These are phyloP conservation scores for Thielaviopsis populi DNA, from an alignment of 2,329 filamentous ascomycete genomes.

Conservation along the genomic window DNA sequence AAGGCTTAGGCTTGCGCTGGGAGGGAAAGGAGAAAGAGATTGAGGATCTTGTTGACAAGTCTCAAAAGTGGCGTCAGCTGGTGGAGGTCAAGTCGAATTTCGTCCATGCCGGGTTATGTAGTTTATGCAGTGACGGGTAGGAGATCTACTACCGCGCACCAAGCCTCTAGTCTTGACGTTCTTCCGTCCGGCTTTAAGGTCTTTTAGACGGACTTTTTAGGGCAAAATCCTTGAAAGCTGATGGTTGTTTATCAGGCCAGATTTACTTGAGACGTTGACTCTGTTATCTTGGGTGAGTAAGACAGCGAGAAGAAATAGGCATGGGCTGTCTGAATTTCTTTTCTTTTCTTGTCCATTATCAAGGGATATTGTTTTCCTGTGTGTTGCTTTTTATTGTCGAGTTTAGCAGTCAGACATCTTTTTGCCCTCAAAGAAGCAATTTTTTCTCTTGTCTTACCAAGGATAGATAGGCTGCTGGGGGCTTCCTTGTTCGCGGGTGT, in stretches of 20 bases:
- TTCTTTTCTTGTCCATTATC: not conserved
- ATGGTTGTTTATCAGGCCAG: not conserved
- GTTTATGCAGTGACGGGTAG: not conserved
- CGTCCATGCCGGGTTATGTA: not conserved
- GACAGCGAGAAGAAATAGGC: not conserved
- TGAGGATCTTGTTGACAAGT: not conserved
- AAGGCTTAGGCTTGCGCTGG: not conserved
- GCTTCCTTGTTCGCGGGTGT: no score
- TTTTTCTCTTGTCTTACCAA: not conserved
- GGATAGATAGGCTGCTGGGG: not conserved
- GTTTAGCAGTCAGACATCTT: not conserved
- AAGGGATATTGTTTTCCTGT: not conserved
- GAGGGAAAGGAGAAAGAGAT: not conserved
- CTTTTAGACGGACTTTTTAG: not conserved
- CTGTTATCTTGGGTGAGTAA: not conserved
- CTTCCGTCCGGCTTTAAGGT: not conserved
- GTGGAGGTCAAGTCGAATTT: not conserved
- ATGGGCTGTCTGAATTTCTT: not conserved
- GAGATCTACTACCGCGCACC: not conserved
- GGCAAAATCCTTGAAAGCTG: not conserved
- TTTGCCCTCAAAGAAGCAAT: not conserved
- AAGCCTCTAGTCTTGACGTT: not conserved
- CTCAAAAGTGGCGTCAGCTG: not conserved
- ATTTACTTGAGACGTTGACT: not conserved
- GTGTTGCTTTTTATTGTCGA: not conserved